phyloP scores from a whole-genome alignment of 345 rosid genomes.

The Boechera retrofracta region DNA sequence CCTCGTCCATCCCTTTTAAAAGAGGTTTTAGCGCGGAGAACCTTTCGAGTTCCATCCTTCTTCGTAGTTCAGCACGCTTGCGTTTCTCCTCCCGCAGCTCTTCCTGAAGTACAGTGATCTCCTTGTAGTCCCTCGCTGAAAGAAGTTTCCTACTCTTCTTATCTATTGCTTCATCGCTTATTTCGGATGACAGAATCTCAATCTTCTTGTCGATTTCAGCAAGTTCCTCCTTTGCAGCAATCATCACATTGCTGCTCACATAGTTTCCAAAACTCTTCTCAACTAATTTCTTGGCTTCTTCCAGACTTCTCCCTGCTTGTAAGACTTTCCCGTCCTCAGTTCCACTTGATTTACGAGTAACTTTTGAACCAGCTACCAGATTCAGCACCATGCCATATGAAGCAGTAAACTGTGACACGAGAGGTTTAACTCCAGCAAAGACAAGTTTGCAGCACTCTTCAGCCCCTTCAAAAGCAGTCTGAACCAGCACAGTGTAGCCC shows the following conservation, averaged over 20 bases:
- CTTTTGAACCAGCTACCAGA: conserved; percentile 82
- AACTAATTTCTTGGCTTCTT: conserved; percentile 91
- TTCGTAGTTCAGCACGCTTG: conserved; percentile 65
- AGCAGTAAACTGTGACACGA: conserved; percentile 94
- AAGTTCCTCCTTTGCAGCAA: conserved; percentile 92
- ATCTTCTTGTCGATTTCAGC: conserved; percentile 73
- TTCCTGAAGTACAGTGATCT: conserved; percentile 73
- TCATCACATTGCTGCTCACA: conserved; percentile 89
- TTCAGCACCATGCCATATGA: conserved; percentile 98
- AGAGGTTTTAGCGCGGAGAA: conserved; percentile 68
- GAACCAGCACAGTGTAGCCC: conserved; percentile 87
- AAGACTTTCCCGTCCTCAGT: conserved; percentile 55
- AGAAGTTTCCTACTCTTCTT: conserved; percentile 73
- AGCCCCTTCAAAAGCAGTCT: conserved; percentile 86
- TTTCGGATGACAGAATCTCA: conserved; percentile 65
- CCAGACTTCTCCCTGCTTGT: conserved; percentile 78
- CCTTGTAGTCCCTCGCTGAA: conserved; percentile 67
- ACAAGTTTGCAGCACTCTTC: conserved; percentile 91
- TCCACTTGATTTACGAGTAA: conserved; percentile 63
- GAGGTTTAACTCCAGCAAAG: conserved; percentile 88
- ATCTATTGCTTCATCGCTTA: conserved; percentile 82
- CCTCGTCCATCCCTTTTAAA: conserved; percentile 68
- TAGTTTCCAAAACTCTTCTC: conserved; percentile 97
- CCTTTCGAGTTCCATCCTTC: conserved; percentile 67
- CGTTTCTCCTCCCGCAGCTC: conserved; percentile 74